Evolutionary conservation across 495 filamentous ascomycete genomes (phyloP), one percentile per base, ranked within the genome.

Genomic region (Daldinia loculata): DNA sequence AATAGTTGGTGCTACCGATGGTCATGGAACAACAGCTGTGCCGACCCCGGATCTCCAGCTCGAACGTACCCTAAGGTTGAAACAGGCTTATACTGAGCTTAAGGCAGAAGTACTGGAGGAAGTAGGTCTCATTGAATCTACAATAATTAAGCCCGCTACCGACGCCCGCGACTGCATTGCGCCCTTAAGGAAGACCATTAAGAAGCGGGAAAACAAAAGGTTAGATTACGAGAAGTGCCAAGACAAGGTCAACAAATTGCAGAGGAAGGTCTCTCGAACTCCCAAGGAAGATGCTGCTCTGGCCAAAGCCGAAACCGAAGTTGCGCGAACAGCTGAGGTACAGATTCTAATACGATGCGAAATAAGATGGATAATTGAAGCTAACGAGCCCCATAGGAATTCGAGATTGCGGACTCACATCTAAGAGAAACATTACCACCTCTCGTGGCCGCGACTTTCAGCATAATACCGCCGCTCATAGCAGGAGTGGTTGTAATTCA

Each of bases 151-250:
- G 67, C 93, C 94, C 1, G 90, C 92, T 4, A 84, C 83, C 19
- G 86, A 91, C 56, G 93, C 92, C 2, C 91, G 90, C 74, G 88
- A 91, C 56, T 88, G 77, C 45, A 83, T 97, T 63, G 84, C 87
- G 62, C 91, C 92, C 0, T 84, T 97, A 76, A 91, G 93, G 75
- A 97, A 95, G 80, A 91, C 91, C 2, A 95, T 98, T 77, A 97
- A 97, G 82, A 95, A 93, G 75, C 84, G 95, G 43, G 93, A 96
- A 73, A 91, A 97, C 72, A 93, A 90, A 80, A 91, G 97, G 84
- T 74, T 95, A 51, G 95, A 98, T 77, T 97, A 89, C 74, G 95
- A 98, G 79, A 89, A 90, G 66, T 89, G 89, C 63, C 89, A 94
- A 75, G 86, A 90, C 61, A 88, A 89, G 61, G 89, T 90, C 22